Conservation (phyloP, 2,329 filamentous ascomycete genomes). For the Verticillium tricorpus region DNA sequence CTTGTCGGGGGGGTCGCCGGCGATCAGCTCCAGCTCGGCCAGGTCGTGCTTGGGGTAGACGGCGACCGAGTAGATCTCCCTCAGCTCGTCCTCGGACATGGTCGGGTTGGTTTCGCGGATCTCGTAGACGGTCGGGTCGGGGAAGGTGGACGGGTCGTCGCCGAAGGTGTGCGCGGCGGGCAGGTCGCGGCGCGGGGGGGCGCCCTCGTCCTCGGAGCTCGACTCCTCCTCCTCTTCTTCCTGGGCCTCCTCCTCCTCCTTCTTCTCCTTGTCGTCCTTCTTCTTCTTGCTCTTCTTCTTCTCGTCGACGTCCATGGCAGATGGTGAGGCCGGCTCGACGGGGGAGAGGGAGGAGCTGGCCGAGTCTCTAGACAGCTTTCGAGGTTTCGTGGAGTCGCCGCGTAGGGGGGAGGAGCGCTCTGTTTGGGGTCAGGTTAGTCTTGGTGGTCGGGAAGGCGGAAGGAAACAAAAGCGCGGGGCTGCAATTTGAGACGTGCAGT, state of each 20-base stretch:
- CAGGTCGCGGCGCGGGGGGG: slow-evolving; percentile 57
- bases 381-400: slow-evolving; percentile 41
- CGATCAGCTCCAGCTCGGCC: slow-evolving; percentile 77
- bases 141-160: slow-evolving; percentile 84
- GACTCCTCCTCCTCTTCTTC: slow-evolving; percentile 42
- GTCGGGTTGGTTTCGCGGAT: slow-evolving; percentile 66
- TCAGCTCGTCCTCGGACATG: slow-evolving; percentile 85
- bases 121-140: slow-evolving; percentile 90
- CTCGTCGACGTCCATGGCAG: slow-evolving; percentile 43
- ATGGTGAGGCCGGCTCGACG: slow-evolving; percentile 43
- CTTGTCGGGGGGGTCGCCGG: slow-evolving; percentile 84
- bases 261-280: slow-evolving; percentile 28
- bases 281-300: slow-evolving; percentile 4
- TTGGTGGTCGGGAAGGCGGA: too few species aligned
- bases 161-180: slow-evolving; percentile 87
- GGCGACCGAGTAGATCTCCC: slow-evolving; percentile 82
- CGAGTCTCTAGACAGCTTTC: slow-evolving; percentile 49
- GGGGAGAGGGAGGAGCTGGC: slow-evolving; percentile 58
- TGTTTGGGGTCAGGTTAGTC: slow-evolving; percentile 16
- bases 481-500: too few species aligned
- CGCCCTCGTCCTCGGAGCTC: slow-evolving; percentile 55
- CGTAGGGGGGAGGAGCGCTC: slow-evolving; percentile 51
- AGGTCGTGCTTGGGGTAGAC: slow-evolving; percentile 78
- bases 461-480: not conserved
- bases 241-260: slow-evolving; percentile 33